Evolutionary conservation across 495 filamentous ascomycete species (phyloP).

Genomic region (Hypoxylon lenormandii): DNA sequence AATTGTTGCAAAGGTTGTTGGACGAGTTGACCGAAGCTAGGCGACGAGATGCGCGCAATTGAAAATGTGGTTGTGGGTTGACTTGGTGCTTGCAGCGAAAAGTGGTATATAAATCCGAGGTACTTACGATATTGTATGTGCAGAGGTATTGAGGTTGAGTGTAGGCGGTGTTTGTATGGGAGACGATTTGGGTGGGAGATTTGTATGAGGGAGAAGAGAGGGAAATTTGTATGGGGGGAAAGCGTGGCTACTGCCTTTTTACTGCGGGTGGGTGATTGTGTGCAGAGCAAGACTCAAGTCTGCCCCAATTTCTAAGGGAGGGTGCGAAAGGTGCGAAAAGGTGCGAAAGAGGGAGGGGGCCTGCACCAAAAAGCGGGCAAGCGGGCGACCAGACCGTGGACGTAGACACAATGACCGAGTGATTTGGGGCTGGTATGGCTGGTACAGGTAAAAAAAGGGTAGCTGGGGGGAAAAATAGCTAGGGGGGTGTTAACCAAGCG

Average conservation of each 20-base stretch:
- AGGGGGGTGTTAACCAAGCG: conserved; percentile 10
- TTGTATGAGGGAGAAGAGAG: conserved; percentile 72
- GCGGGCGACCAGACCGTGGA: conserved; percentile 39
- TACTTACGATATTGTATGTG: conserved; percentile 56
- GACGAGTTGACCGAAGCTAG: conserved; percentile 17
- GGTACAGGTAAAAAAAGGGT: conserved; percentile 1
- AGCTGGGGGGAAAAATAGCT: not conserved
- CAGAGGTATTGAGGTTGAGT: conserved; percentile 54
- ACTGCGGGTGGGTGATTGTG: conserved; percentile 70
- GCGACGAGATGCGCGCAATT: conserved; percentile 17
- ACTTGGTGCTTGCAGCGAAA: conserved; percentile 52
- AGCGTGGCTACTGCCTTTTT: conserved; percentile 66
- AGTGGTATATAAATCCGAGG: conserved; percentile 50
- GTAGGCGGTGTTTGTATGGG: conserved; percentile 67
- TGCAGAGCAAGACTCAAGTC: conserved; percentile 52
- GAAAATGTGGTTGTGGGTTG: conserved; percentile 42
- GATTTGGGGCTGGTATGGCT: conserved; percentile 10
- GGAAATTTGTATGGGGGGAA: conserved; percentile 68
- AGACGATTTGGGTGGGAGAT: conserved; percentile 62
- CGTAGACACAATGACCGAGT: conserved; percentile 28
- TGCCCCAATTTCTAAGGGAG: conserved; percentile 55
- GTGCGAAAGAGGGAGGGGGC: conserved; percentile 45
- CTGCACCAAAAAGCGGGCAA: conserved; percentile 48
- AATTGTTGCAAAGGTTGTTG: conserved; percentile 9
- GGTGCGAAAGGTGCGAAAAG: conserved; percentile 51